Evolutionary conservation across 495 filamentous ascomycete species (phyloP), one percentile per base, ranked within the genome.

Genomic region (Letharia columbiana): DNA sequence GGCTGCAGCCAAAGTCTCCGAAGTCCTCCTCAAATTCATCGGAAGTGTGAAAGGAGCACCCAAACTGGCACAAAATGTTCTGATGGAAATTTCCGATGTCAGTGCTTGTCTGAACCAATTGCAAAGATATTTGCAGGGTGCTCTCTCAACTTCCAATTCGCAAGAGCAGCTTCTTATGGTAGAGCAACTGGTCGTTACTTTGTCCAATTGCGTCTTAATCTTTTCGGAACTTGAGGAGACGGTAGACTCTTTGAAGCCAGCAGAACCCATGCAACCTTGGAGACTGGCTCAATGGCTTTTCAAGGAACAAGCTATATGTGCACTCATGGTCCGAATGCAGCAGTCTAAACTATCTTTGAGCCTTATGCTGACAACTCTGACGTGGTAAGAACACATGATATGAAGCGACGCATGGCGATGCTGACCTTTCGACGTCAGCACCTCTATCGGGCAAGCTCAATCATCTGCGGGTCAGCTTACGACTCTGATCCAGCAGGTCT

Each of bases 171-270:
- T 66, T 11, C 17, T 69, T 12, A 69, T 65, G 45, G 52, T 69
- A 23, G 71, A 71, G 54, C 64, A 73, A n/a, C 17, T 73, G 2
- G 6, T 63, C 4, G 45, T 71, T n/a, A 68, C 63, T 3, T 23
- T 73, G 11, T 66, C 68, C 8, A 61, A 61, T 31, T 69, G 65
- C 41, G 62, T 71, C 13, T 57, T 63, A 13, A 70, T 63, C 11
- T 71, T 73, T 45, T 71, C 71, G 11, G 70, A 73, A 18, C 61
- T 73, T 2, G 67, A 73, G 41, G 42, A 52, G 37, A 33, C 57
- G 23, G 37, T 71, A 3, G 65, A 70, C 4, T 41, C 61, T 18
- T 58, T 68, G 12, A 59, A 59, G n/a, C 28, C 45, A 11, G 23
- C 17, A 20, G 65, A 58, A 13, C 37, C 63, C 28, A 52, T 52